phyloP scores from a whole-genome alignment of 106 monocot genomes.

The Gastrodia elata region DNA sequence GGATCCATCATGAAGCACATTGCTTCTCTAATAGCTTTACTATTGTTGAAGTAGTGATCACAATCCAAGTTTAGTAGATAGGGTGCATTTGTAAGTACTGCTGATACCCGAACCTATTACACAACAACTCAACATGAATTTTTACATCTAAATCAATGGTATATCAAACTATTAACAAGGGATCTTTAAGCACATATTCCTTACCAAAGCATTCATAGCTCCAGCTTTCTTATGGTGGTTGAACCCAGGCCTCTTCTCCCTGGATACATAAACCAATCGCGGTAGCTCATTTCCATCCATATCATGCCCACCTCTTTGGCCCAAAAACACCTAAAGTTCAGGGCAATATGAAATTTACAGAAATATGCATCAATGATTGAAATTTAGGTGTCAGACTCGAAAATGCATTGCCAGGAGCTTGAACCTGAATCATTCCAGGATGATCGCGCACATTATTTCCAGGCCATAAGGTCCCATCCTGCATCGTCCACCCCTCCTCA shows the following conservation, averaged over 20 bases:
- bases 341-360: neutral
- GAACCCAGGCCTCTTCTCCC: conserved; percentile 30
- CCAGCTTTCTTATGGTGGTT: conserved; percentile 30
- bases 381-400: neutral
- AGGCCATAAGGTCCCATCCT: conserved; percentile 87
- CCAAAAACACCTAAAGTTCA: conserved; percentile 19
- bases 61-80: conserved; percentile 26
- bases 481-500: conserved; percentile 93
- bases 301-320: conserved; percentile 28
- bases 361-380: neutral
- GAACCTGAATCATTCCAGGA: conserved; percentile 89
- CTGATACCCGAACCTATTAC: conserved; percentile 21
- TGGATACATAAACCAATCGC: conserved; percentile 26
- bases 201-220: conserved; percentile 30
- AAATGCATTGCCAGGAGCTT: neutral
- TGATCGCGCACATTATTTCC: conserved; percentile 85
- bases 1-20: conserved; percentile 38
- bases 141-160: neutral
- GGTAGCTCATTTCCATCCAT: conserved; percentile 27
- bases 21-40: conserved; percentile 21
- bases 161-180: neutral
- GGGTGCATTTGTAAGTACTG: conserved; percentile 25
- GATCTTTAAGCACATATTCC: neutral
- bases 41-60: conserved; percentile 31
- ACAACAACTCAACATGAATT: neutral